These are phyloP conservation scores for Xylogone sp. DNA, from an alignment of 2,329 filamentous ascomycete genomes.

Conservation along the genomic window DNA sequence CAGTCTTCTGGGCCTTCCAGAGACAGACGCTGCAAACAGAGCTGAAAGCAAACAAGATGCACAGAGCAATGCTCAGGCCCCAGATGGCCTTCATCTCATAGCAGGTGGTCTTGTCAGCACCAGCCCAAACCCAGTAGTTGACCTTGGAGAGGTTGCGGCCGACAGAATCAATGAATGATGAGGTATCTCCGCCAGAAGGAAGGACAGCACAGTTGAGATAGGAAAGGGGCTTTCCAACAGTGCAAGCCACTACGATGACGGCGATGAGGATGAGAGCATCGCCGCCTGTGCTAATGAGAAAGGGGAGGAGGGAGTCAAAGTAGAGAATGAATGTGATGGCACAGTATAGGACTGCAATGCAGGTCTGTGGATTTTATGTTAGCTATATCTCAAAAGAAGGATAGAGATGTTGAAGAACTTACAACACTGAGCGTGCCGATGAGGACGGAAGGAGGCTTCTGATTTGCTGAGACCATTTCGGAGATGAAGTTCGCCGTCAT, in stretches of 20 bases:
- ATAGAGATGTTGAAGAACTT: slow-evolving; percentile 35
- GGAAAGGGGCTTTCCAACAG: slow-evolving; percentile 76
- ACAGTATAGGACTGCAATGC: slow-evolving; percentile 75
- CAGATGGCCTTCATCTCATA: slow-evolving; percentile 83
- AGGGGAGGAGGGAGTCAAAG: slow-evolving; percentile 70
- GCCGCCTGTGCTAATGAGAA: slow-evolving; percentile 62
- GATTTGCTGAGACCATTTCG: slow-evolving; percentile 64
- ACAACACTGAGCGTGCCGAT: slow-evolving; percentile 78
- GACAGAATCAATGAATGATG: slow-evolving; percentile 40
- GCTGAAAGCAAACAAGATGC: slow-evolving; percentile 65
- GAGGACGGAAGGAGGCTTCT: slow-evolving; percentile 66
- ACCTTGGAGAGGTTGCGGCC: slow-evolving; percentile 38
- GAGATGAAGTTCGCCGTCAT: slow-evolving; percentile 79
- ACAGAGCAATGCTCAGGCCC: slow-evolving; percentile 79
- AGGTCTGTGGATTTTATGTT: slow-evolving; percentile 51
- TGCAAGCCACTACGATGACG: slow-evolving; percentile 71
- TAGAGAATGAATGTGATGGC: slow-evolving; percentile 79
- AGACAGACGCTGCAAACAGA: slow-evolving; percentile 54
- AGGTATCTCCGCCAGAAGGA: slow-evolving; percentile 34
- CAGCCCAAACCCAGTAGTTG: slow-evolving; percentile 45
- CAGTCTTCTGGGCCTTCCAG: slow-evolving; percentile 36
- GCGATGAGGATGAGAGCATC: slow-evolving; percentile 72
- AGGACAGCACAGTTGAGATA: slow-evolving; percentile 67
- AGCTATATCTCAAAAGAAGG: background rate
- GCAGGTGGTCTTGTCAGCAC: slow-evolving; percentile 61